A percentile compares a stretch with the other conserved stretches of the same genome.
These are phyloP conservation scores for Fagus crenata DNA, from an alignment of 306 rosid species.

Conservation along the genomic window DNA sequence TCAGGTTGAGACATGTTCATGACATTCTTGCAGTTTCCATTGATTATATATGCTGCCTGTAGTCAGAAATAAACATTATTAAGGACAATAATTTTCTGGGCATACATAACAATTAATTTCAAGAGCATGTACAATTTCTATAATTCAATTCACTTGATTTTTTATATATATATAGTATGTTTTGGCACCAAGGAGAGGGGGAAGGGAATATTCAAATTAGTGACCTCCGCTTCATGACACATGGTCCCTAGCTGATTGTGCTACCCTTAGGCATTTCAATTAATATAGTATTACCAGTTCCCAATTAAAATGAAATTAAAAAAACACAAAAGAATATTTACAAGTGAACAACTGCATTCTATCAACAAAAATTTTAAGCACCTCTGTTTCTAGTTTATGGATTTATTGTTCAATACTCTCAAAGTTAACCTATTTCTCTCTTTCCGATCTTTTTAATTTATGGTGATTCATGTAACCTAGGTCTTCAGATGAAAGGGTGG, in stretches of 20 bases:
- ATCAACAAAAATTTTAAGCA: neutral
- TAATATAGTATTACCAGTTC: neutral
- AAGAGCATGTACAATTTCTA: neutral
- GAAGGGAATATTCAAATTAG: no score
- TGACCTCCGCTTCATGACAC: no score
- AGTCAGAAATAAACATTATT: slow-evolving; percentile 21
- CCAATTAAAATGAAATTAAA: neutral
- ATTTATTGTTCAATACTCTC: neutral
- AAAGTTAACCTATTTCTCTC: no score
- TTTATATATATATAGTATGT: no score
- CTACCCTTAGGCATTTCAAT: neutral
- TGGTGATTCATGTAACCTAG: no score
- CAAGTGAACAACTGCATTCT: neutral
- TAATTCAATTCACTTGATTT: no score
- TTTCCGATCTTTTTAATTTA: no score
- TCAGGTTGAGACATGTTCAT: slow-evolving; percentile 99
- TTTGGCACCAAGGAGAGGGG: no score
- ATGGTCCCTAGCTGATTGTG: no score
- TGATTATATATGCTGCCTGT: slow-evolving; percentile 86
- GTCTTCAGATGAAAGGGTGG: no score
- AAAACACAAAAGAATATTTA: neutral
- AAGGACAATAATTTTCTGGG: neutral
- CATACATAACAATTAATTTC: neutral
- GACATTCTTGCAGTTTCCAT: slow-evolving; percentile 87
- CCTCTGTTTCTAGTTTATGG: neutral